Evolutionary conservation across 1,284 basidiomycete genomes (phyloP).

Genomic region (Xerocomus cyaneibrunnescens): DNA sequence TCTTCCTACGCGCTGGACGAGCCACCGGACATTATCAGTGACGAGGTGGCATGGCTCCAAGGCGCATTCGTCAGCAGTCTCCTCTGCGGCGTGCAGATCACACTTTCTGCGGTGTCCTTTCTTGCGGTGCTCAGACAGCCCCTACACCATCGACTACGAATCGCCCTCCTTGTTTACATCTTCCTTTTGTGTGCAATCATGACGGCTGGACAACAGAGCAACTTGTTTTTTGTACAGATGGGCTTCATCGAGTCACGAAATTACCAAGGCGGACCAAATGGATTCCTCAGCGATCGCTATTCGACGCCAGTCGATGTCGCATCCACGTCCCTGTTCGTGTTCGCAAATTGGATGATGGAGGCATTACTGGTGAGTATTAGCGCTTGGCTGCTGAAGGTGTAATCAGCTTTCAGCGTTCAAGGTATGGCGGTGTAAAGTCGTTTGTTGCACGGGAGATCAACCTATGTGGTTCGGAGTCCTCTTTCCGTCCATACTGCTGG

Average conservation of each 20-base stretch:
- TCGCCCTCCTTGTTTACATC: constrained; percentile 20
- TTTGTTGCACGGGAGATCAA: constrained; percentile 16
- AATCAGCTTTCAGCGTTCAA: constrained; percentile 4
- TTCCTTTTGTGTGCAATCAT: constrained; percentile 13
- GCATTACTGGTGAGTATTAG: constrained; percentile 22
- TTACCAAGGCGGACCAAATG: constrained; percentile 23
- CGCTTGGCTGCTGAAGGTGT: background rate
- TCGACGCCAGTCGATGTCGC: constrained; percentile 7
- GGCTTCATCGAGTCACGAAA: constrained; percentile 17
- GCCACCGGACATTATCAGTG: background rate
- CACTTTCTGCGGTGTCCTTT: constrained; percentile 26
- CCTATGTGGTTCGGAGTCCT: constrained; percentile 14
- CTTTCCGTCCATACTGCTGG: constrained; percentile 11
- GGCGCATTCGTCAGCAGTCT: constrained; percentile 26
- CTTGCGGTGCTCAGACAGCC: constrained; percentile 18
- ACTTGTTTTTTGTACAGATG: constrained; percentile 18
- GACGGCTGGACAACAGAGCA: constrained; percentile 18
- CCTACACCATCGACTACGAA: constrained; percentile 8
- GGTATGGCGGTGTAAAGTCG: constrained; percentile 29
- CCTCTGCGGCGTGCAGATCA: constrained; percentile 23
- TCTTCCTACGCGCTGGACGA: constrained; percentile 8
- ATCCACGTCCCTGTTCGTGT: constrained; percentile 13
- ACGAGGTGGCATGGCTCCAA: constrained; percentile 27
- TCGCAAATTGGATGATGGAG: constrained; percentile 29
- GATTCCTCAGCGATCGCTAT: constrained; percentile 14